A percentile compares a stretch with the other conserved stretches of the same genome.
phyloP scores from a whole-genome alignment of 1,284 basidiomycete genomes.

The Sanguinoderma infundibulare region DNA sequence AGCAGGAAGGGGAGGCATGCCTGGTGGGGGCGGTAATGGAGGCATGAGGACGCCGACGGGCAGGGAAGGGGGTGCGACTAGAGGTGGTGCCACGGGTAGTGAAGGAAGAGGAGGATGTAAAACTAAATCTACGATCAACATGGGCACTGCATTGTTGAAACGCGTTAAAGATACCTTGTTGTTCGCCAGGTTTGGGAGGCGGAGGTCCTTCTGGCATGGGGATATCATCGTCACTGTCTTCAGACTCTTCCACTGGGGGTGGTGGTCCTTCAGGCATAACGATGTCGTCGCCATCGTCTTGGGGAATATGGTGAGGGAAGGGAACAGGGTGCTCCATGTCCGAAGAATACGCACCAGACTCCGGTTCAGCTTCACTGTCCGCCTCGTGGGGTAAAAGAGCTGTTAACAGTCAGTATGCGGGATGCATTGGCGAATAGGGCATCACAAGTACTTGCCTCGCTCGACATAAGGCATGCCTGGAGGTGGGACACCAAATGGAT shows the following conservation, averaged over 20 bases:
- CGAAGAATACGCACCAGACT: constrained; percentile 41
- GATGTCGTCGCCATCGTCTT: constrained; percentile 68
- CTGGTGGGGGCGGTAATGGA: constrained; percentile 7
- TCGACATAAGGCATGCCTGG: constrained; percentile 96
- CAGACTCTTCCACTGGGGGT: constrained; percentile 47
- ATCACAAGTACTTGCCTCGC: constrained; percentile 59
- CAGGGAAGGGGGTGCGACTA: constrained; percentile 22
- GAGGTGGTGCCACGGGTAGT: constrained; percentile 37
- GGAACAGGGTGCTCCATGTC: not conserved
- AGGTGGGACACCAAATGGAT: constrained; percentile 94
- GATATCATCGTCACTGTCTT: constrained; percentile 78
- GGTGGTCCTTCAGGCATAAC: constrained; percentile 78
- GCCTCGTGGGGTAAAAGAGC: constrained; percentile 66
- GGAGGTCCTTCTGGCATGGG: constrained; percentile 86
- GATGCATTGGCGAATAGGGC: not conserved
- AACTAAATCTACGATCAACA: not conserved
- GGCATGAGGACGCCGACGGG: not conserved
- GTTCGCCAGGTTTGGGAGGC: constrained; percentile 43
- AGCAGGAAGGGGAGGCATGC: not conserved
- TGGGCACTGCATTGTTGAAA: not conserved
- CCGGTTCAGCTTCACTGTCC: constrained; percentile 60
- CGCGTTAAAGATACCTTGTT: constrained; percentile 10
- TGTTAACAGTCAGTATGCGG: constrained; percentile 31
- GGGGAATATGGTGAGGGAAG: not conserved
- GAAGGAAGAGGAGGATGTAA: constrained; percentile 12